Evolutionary conservation across 371 early-diverging fungal genomes (phyloP).

Genomic region (Mucor circinelloides): DNA sequence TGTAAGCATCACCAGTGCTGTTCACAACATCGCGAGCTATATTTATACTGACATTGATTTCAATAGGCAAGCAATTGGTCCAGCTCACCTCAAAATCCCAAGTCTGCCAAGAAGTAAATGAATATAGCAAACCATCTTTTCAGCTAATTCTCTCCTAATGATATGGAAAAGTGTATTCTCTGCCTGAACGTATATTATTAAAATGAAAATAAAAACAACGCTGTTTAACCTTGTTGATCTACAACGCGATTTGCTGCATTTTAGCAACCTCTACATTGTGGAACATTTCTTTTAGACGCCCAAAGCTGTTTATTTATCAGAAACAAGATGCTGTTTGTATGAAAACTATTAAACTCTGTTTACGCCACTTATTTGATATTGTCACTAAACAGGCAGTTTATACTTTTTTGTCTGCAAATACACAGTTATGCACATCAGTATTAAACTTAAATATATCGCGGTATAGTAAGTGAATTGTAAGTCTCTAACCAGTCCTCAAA

Average conservation of each 20-base stretch:
- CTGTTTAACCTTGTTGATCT: background rate
- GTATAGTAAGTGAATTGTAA: background rate
- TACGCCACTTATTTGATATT: background rate
- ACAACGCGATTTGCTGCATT: background rate
- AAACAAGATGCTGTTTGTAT: background rate
- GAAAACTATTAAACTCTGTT: background rate
- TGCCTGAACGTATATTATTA: background rate
- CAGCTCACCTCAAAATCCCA: conserved; percentile 48
- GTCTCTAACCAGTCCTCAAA: no score
- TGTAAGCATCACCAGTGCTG: conserved; percentile 21
- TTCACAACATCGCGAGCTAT: background rate
- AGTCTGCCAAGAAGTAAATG: conserved; percentile 29
- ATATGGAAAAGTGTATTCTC: background rate
- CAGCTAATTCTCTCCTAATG: background rate
- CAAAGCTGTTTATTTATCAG: background rate
- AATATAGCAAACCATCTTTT: background rate
- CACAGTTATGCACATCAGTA: background rate
- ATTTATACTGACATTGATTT: background rate
- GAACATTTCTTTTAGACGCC: background rate
- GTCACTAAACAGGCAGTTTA: background rate
- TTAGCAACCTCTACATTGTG: no score
- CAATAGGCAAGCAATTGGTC: conserved; percentile 23
- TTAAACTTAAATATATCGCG: background rate
- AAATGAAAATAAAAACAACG: background rate
- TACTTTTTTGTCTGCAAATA: background rate